These are phyloP conservation scores for Colletotrichum spinosum DNA, from an alignment of 2,329 filamentous ascomycete species.

Conservation along the genomic window DNA sequence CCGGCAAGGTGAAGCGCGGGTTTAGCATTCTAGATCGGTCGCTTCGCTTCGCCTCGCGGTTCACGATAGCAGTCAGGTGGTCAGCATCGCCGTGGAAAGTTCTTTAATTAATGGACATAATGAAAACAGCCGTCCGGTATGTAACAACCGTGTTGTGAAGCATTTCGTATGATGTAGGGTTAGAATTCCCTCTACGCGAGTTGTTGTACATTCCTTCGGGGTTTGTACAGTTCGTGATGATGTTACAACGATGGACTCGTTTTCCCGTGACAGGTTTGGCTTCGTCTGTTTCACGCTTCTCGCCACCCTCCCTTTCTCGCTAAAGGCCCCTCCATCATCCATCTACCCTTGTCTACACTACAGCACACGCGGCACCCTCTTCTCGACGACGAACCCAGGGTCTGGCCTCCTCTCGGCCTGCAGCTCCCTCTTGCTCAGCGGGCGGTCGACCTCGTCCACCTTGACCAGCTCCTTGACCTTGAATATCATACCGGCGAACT, in stretches of 20 bases:
- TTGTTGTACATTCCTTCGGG: slow-evolving; percentile 26
- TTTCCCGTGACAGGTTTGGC: slow-evolving; percentile 4
- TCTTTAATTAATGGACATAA: not conserved
- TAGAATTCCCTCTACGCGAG: not conserved
- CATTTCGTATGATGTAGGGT: slow-evolving; percentile 2
- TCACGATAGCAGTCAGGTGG: not conserved
- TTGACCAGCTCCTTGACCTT: slow-evolving; percentile 92
- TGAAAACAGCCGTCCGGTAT: not conserved
- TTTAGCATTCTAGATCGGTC: not conserved
- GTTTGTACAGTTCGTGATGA: slow-evolving; percentile 27
- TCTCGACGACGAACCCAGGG: slow-evolving; percentile 84
- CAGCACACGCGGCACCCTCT: slow-evolving; percentile 49
- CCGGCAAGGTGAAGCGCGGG: not conserved
- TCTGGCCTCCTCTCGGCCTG: slow-evolving; percentile 79
- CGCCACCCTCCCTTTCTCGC: not conserved
- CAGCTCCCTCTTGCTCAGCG: slow-evolving; percentile 75
- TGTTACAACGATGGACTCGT: slow-evolving; percentile 19
- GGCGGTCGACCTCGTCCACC: slow-evolving; percentile 79
- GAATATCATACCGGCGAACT: slow-evolving; percentile 91
- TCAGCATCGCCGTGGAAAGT: not conserved
- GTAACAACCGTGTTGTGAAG: not conserved
- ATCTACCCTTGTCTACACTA: slow-evolving; percentile 40
- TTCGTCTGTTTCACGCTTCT: not conserved
- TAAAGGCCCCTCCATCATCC: slow-evolving; percentile 16
- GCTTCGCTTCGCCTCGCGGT: not conserved